Percentiles rank a stretch among this genome's conserved stretches.
phyloP scores from a whole-genome alignment of 345 rosid species.

The Citrus reticulata region DNA sequence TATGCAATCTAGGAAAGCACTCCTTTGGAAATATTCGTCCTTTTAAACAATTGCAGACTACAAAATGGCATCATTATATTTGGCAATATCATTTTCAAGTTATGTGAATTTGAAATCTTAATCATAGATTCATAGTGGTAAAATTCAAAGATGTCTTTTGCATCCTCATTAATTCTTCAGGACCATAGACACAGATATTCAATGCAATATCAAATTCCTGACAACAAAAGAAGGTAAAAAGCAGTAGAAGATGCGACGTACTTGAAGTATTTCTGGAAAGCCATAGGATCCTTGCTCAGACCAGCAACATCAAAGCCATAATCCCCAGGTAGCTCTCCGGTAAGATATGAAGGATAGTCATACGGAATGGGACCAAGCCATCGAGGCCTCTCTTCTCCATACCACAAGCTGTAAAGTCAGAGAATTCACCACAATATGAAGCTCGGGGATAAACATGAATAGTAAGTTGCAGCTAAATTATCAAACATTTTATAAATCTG shows the following conservation, averaged over 20 bases:
- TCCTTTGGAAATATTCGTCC: neutral
- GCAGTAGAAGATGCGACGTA: constrained; percentile 21
- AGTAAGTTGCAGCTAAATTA: neutral
- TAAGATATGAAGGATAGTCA: constrained; percentile 68
- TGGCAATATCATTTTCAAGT: neutral
- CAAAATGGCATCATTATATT: neutral
- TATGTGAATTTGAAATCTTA: neutral
- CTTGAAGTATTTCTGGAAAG: constrained; percentile 73
- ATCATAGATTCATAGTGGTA: neutral
- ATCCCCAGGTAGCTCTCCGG: constrained; percentile 87
- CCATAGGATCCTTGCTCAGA: constrained; percentile 56
- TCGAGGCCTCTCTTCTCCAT: constrained; percentile 84
- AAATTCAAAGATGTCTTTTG: neutral
- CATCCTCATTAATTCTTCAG: too few relatives aligned
- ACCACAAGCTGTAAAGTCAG: constrained; percentile 63
- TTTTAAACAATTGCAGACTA: neutral
- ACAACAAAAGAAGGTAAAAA: neutral
- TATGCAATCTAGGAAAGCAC: neutral
- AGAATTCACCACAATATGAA: constrained; percentile 12
- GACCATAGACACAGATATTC: neutral
- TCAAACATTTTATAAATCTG: neutral
- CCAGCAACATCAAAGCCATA: constrained; percentile 93
- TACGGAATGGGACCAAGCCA: constrained; percentile 95
- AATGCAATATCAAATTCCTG: neutral
- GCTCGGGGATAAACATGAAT: neutral